These are phyloP conservation scores for Ceratobasidium sp. DNA, from an alignment of 1,284 basidiomycete genomes.

Conservation along the genomic window DNA sequence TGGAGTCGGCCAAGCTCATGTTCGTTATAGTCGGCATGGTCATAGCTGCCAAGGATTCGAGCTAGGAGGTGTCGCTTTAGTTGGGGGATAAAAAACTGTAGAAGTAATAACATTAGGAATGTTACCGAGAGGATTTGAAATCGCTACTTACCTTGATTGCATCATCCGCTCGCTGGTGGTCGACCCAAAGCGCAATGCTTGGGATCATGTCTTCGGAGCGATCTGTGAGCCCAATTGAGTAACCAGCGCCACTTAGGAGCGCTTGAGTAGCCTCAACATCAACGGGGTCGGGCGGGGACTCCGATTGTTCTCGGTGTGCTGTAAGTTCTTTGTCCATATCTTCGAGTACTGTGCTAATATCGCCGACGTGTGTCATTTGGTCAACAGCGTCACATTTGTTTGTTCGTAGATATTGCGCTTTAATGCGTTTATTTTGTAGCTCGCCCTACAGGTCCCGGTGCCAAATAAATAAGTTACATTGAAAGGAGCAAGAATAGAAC, in stretches of 20 bases:
- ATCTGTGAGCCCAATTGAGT: conserved; percentile 18
- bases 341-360: not conserved
- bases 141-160: conserved; percentile 7
- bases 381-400: conserved; percentile 17
- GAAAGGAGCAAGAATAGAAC: conserved; percentile 38
- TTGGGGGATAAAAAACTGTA: conserved; percentile 33
- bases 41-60: conserved; percentile 3
- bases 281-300: not conserved
- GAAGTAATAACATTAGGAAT: not conserved
- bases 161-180: not conserved
- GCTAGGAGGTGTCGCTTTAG: conserved; percentile 29
- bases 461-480: not conserved
- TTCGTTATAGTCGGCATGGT: conserved; percentile 8
- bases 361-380: conserved; percentile 22
- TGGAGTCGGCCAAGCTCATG: not conserved
- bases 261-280: not conserved
- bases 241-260: not conserved
- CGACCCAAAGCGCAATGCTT: conserved; percentile 8
- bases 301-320: not conserved
- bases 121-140: not conserved
- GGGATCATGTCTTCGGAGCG: conserved; percentile 30
- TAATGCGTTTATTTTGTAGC: conserved; percentile 49
- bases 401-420: conserved; percentile 42
- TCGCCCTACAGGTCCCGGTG: conserved; percentile 48
- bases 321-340: conserved; percentile 12